Percentiles rank a stretch among this genome's conserved stretches.
These are phyloP conservation scores for Crassisporium funariophilum DNA, from an alignment of 768 basidiomycete genomes.

Conservation along the genomic window DNA sequence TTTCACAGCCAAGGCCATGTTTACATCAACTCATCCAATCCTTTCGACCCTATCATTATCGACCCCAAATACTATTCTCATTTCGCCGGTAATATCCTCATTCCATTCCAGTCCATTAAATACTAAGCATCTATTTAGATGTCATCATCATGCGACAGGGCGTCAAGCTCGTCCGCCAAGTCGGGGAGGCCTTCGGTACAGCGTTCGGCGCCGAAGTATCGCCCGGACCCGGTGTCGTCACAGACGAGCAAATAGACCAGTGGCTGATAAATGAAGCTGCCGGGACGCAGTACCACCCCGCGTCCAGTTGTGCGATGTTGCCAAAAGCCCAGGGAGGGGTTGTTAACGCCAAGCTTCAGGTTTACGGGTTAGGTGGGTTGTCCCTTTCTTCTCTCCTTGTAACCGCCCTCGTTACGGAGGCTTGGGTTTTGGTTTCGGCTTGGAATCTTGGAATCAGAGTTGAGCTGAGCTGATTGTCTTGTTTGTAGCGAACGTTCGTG, in stretches of 20 bases:
- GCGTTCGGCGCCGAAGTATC: constrained; percentile 34
- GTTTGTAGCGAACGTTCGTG: constrained; percentile 50
- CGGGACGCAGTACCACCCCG: constrained; percentile 62
- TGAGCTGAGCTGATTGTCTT: neutral
- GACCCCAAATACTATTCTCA: constrained; percentile 71
- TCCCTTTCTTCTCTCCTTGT: neutral
- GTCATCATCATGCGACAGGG: constrained; percentile 54
- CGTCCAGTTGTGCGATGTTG: constrained; percentile 33
- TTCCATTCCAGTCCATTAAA: neutral
- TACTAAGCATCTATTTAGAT: constrained; percentile 32
- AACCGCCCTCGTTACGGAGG: too few relatives aligned
- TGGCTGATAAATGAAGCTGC: constrained; percentile 45
- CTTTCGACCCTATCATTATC: constrained; percentile 62
- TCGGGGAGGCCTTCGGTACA: constrained; percentile 52
- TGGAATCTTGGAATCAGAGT: neutral
- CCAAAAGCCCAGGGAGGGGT: constrained; percentile 31
- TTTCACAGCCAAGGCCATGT: constrained; percentile 53
- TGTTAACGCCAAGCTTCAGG: constrained; percentile 29
- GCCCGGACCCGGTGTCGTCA: constrained; percentile 34
- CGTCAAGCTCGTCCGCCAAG: constrained; percentile 56
- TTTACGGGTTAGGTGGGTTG: constrained; percentile 31
- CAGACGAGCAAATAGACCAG: constrained; percentile 56
- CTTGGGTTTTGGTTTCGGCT: too few relatives aligned
- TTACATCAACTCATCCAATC: constrained; percentile 60
- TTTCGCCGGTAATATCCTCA: constrained; percentile 47